Evolutionary conservation across 2,329 filamentous ascomycete species (phyloP).

Genomic region (Fonsecaea multimorphosa): DNA sequence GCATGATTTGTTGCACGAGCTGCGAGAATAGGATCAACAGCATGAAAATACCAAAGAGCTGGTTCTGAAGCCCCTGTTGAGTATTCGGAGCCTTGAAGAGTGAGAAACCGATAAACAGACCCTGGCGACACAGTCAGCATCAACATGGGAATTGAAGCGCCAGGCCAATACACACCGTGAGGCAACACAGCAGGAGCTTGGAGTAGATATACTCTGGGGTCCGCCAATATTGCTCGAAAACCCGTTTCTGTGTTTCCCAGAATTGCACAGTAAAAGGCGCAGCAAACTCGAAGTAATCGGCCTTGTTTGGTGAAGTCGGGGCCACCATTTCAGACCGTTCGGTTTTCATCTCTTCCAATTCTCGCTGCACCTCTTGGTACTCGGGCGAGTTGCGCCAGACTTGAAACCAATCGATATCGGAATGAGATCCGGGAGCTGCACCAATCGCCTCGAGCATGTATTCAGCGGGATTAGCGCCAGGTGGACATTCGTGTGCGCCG

Average conservation of each 20-base stretch:
- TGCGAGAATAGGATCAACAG: constrained; percentile 38
- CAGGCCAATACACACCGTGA: constrained; percentile 24
- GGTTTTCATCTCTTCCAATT: constrained; percentile 66
- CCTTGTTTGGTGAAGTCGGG: constrained; percentile 48
- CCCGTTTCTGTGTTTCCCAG: constrained; percentile 69
- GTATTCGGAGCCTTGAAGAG: constrained; percentile 34
- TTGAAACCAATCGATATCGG: constrained; percentile 69
- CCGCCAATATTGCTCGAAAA: constrained; percentile 92
- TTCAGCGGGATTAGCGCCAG: constrained; percentile 71
- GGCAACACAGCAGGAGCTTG: constrained; percentile 73
- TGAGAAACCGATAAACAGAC: constrained; percentile 40
- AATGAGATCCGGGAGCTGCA: constrained; percentile 66
- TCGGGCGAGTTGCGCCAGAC: constrained; percentile 66
- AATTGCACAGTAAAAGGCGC: constrained; percentile 74
- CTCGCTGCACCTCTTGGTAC: constrained; percentile 59
- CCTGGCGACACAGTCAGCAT: constrained; percentile 43
- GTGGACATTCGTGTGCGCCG: constrained; percentile 65
- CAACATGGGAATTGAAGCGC: neutral
- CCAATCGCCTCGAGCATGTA: constrained; percentile 46
- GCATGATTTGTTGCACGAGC: constrained; percentile 60
- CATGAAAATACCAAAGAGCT: constrained; percentile 41
- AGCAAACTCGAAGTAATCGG: constrained; percentile 72
- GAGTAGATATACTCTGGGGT: constrained; percentile 83
- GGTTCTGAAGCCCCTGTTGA: constrained; percentile 40
- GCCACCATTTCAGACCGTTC: constrained; percentile 70